These are phyloP conservation scores for Venturia oleaginea DNA, from an alignment of 2,329 filamentous ascomycete genomes.

Conservation along the genomic window DNA sequence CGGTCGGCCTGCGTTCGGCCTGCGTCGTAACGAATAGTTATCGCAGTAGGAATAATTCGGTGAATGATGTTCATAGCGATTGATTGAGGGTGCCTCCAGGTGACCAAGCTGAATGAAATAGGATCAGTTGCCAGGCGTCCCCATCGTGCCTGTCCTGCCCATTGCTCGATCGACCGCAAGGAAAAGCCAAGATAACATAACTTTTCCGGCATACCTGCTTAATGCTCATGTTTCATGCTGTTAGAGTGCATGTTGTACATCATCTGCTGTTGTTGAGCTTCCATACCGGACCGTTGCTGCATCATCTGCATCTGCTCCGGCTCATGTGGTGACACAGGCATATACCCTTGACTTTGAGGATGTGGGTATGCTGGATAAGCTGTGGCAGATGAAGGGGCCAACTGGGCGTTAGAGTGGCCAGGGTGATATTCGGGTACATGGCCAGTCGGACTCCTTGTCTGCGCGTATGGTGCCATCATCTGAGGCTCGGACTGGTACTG, in stretches of 20 bases:
- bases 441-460: conserved; percentile 20
- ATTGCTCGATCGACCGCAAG: too few relatives aligned
- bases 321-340: conserved; percentile 26
- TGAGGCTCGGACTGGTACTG: conserved; percentile 30
- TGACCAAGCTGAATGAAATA: neutral
- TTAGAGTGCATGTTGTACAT: conserved; percentile 32
- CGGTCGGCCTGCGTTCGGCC: too few relatives aligned
- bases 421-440: conserved; percentile 15
- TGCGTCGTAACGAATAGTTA: neutral
- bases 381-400: conserved; percentile 21
- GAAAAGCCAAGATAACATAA: neutral
- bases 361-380: conserved; percentile 23
- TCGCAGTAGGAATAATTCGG: neutral
- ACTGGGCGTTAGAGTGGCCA: conserved; percentile 2
- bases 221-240: conserved; percentile 28
- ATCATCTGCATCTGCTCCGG: conserved; percentile 34
- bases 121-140: neutral
- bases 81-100: neutral
- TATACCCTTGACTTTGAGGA: conserved; percentile 25
- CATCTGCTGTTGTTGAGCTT: conserved; percentile 26
- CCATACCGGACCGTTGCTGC: conserved; percentile 17
- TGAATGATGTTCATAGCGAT: neutral
- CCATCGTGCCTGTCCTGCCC: neutral
- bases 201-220: neutral
- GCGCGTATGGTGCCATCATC: conserved; percentile 23